Conservation (phyloP, 1,284 basidiomycete species). For the Vanrija sp. region DNA sequence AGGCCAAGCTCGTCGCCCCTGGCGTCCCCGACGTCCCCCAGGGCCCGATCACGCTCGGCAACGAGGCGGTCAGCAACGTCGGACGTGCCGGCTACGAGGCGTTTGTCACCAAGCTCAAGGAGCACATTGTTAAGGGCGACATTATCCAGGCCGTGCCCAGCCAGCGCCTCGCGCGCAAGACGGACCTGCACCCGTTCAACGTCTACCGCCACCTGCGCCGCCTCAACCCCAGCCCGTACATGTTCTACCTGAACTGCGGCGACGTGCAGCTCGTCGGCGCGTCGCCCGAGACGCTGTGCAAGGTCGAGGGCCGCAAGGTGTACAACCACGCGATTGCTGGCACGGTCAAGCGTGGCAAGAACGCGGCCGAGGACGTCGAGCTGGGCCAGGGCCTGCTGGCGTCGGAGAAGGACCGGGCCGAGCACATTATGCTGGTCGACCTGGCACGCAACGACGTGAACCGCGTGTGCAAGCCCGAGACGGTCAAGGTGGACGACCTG, state of each 20-base stretch:
- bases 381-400: constrained; percentile 69
- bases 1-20: constrained; percentile 61
- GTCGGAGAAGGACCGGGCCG: constrained; percentile 92
- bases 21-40: constrained; percentile 59
- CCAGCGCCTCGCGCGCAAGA: constrained; percentile 80
- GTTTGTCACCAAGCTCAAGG: constrained; percentile 88
- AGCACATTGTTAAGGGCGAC: constrained; percentile 92
- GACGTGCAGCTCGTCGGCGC: constrained; percentile 92
- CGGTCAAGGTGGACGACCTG: constrained; percentile 92
- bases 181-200: constrained; percentile 92
- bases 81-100: constrained; percentile 88
- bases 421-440: constrained; percentile 99
- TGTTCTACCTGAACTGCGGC: constrained; percentile 96
- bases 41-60: constrained; percentile 54
- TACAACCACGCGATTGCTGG: constrained; percentile 98
- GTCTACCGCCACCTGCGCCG: constrained; percentile 88
- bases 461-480: constrained; percentile 89
- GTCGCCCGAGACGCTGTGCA: constrained; percentile 95
- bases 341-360: constrained; percentile 83
- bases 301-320: constrained; percentile 86
- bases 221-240: constrained; percentile 96
- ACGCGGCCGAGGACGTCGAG: constrained; percentile 74
- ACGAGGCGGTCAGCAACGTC: constrained; percentile 78
- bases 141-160: constrained; percentile 99
- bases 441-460: constrained; percentile 99